Conservation (phyloP, 768 basidiomycete species). For the Nidularia sp. region DNA sequence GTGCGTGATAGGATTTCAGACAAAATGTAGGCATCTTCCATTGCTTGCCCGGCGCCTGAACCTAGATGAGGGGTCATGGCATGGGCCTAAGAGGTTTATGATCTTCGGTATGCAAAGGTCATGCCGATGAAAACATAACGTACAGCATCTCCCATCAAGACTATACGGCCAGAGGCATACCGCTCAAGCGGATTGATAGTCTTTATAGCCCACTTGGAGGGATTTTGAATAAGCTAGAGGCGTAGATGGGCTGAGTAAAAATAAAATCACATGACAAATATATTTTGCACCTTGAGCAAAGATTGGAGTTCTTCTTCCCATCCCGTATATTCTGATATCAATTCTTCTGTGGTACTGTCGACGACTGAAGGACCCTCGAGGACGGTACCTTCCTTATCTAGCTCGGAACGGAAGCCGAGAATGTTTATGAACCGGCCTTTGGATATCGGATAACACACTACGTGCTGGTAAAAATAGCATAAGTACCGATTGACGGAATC, state of each 20-base stretch:
- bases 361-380: constrained; percentile 26
- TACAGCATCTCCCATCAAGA: constrained; percentile 43
- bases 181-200: constrained; percentile 27
- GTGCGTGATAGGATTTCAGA: constrained; percentile 12
- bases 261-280: background rate
- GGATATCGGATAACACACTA: constrained; percentile 34
- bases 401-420: constrained; percentile 22
- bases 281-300: constrained; percentile 19
- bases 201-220: constrained; percentile 38
- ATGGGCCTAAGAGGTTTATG: constrained; percentile 26
- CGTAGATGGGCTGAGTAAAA: constrained; percentile 4
- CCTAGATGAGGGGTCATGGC: constrained; percentile 44
- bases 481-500: constrained; percentile 10
- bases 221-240: constrained; percentile 17
- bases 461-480: constrained; percentile 19
- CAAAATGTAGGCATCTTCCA: constrained; percentile 30
- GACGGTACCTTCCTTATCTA: constrained; percentile 18
- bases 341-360: constrained; percentile 24
- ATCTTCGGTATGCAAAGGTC: background rate
- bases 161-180: constrained; percentile 30
- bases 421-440: constrained; percentile 30
- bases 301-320: constrained; percentile 32
- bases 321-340: constrained; percentile 18
- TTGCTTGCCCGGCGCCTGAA: constrained; percentile 46
- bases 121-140: background rate